Base-by-base conservation (phyloP, 1,284 basidiomycete species). In the Megacollybia platyphylla region DNA sequence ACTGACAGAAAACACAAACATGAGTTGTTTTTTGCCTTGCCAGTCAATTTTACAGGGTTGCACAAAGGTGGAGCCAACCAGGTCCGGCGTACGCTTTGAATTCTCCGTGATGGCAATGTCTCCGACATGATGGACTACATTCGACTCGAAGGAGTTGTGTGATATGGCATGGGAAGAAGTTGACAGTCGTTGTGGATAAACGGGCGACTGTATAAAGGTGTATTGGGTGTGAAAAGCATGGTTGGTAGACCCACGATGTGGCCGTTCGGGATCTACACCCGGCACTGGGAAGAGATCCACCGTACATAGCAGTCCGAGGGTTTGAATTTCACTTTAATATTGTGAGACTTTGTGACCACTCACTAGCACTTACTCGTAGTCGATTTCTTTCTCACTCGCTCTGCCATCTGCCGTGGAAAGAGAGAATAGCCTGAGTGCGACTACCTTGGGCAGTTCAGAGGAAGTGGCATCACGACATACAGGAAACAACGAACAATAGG, bases 241-340 rank as follows among this genome's bases (percentile, higher is more conserved):
- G 26, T 11, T 13, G 3, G n/a, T n/a, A 18, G 36, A 41, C 46
- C 31, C 39, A 43, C 13, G 29, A 39, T 46, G 47, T 18, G 41
- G 27, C 4, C 15, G 35, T 15, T 34, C 49, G 5, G 50, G 35
- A 26, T 53, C 52, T 27, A 52, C 39, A 3, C 53, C 52, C 18
- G 65, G 64, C 5, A 75, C 67, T 2, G 71, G 70, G 48, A 77
- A 80, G 17, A 81, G 62, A 57, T 81, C 78, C 35, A 77, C 73
- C 4, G 73, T 75, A 53, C 78, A 80, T 3, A 81, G 55, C n/a
- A 79, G 60, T 8, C 76, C 76, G 26, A 73, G 62, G 4, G 60
- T 61, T 42, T 65, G 61, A 37, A 71, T 52, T 29, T 68, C 66
- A 28, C 71, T 75, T 34, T 34, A 37, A 34, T 39, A 40, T 17